These are phyloP conservation scores for Rhamnella rubrinervis DNA, from an alignment of 331 rosid species.

Conservation along the genomic window DNA sequence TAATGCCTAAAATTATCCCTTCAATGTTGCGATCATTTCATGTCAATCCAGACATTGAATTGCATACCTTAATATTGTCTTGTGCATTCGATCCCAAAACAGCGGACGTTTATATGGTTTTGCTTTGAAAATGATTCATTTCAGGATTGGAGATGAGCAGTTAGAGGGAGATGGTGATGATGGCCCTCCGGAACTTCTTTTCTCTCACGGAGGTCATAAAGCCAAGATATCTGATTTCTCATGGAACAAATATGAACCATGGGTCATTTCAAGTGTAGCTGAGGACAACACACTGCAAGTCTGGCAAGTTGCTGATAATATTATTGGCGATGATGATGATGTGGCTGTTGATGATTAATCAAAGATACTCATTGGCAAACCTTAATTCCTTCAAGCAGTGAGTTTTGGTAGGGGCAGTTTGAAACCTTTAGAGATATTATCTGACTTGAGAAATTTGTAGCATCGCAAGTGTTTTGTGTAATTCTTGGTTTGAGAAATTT, in stretches of 20 bases:
- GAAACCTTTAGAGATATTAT: no score
- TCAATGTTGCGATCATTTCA: no score
- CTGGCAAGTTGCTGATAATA: slow-evolving; percentile 82
- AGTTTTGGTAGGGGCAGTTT: no score
- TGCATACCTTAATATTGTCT: not conserved
- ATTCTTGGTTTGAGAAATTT: no score
- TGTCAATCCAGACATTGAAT: no score
- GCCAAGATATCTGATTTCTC: slow-evolving; percentile 90
- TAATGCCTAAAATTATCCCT: no score
- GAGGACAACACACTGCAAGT: slow-evolving; percentile 85
- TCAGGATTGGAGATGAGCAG: slow-evolving; percentile 76
- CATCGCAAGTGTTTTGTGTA: no score
- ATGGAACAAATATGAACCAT: slow-evolving; percentile 75
- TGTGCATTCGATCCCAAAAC: not conserved
- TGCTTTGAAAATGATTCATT: not conserved
- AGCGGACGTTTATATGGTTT: not conserved
- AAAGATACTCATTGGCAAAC: no score
- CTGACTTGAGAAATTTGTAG: no score
- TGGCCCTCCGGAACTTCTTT: slow-evolving; percentile 84
- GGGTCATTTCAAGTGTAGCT: slow-evolving; percentile 86
- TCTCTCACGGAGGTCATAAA: slow-evolving; percentile 83
- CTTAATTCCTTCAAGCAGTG: no score
- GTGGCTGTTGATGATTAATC: slow-evolving; percentile 9
- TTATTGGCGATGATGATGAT: slow-evolving; percentile 53
- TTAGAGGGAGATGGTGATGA: slow-evolving; percentile 77